Evolutionary conservation across 371 early-diverging fungal species (phyloP).

Genomic region (Rhizopus microsporus): DNA sequence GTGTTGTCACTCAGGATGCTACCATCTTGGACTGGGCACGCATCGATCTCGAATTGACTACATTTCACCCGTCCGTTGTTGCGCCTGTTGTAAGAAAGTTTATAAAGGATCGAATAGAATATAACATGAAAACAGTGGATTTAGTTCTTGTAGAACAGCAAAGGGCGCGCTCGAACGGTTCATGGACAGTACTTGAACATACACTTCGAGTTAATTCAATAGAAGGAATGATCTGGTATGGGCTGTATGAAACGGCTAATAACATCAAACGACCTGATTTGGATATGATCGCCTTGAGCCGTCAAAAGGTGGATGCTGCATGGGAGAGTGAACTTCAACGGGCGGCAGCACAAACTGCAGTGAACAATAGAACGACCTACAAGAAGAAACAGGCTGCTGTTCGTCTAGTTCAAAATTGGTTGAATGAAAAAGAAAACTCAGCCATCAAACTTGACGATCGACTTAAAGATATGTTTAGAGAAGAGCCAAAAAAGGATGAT

Average conservation of each 20-base stretch:
- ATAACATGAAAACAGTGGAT: constrained; percentile 6
- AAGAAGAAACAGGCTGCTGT: constrained; percentile 35
- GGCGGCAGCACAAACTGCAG: neutral
- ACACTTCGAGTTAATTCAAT: constrained; percentile 55
- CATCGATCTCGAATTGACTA: constrained; percentile 36
- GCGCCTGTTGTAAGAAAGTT: constrained; percentile 33
- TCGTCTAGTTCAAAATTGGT: constrained; percentile 42
- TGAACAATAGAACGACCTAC: neutral
- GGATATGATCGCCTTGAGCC: constrained; percentile 17
- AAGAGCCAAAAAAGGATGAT: constrained; percentile 71
- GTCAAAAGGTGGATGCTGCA: constrained; percentile 24
- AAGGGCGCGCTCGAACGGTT: constrained; percentile 44
- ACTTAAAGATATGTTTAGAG: constrained; percentile 40
- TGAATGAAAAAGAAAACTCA: constrained; percentile 20
- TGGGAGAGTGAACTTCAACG: constrained; percentile 23
- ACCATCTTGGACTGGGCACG: constrained; percentile 45
- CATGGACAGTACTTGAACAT: constrained; percentile 40
- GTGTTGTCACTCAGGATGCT: constrained; percentile 39
- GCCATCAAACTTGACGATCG: constrained; percentile 21
- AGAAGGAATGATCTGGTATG: constrained; percentile 56
- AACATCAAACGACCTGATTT: neutral
- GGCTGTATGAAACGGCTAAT: constrained; percentile 22
- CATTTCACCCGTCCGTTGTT: constrained; percentile 36
- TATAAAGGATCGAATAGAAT: constrained; percentile 14
- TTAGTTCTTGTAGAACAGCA: constrained; percentile 54